Percentiles rank a stretch among this genome's conserved stretches.
phyloP scores from a whole-genome alignment of 73 alveolate genomes.

The Diophrys appendiculata region DNA sequence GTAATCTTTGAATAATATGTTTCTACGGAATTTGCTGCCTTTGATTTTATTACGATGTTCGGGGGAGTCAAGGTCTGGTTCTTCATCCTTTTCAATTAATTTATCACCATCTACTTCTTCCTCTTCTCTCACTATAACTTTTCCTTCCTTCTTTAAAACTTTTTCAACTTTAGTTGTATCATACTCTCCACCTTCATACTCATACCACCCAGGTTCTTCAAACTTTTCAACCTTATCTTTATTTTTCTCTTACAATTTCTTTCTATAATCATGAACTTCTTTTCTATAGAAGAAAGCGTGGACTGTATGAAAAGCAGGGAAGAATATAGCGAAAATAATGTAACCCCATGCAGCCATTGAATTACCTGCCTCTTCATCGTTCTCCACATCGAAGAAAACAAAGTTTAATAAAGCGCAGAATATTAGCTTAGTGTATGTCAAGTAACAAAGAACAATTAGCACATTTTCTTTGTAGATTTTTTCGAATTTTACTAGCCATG shows the following conservation, averaged over 20 bases:
- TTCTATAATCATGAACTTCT: neutral
- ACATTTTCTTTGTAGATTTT: neutral
- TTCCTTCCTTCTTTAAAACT: too few relatives aligned
- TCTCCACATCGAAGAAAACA: constrained; percentile 1
- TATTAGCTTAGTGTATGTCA: neutral
- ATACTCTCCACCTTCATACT: too few relatives aligned
- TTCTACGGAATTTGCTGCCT: neutral
- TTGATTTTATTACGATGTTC: neutral
- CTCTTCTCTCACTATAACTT: too few relatives aligned
- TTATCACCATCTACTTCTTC: neutral
- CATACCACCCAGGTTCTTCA: neutral
- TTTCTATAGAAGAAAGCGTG: neutral
- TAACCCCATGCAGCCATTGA: constrained; percentile 4
- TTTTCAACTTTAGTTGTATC: too few relatives aligned
- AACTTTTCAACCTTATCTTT: neutral
- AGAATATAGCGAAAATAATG: neutral
- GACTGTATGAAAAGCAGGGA: neutral
- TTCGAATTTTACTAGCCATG: neutral
- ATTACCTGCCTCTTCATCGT: constrained; percentile 7
- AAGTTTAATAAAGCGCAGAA: constrained; percentile 10
- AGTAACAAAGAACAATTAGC: neutral
- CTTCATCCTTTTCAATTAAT: neutral
- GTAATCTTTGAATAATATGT: neutral
- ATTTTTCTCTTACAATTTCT: neutral
- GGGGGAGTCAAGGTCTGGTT: neutral